Percentiles rank a stretch among this genome's conserved stretches.
phyloP scores from a whole-genome alignment of 2,329 filamentous ascomycete species.

The Penicillium sp. region DNA sequence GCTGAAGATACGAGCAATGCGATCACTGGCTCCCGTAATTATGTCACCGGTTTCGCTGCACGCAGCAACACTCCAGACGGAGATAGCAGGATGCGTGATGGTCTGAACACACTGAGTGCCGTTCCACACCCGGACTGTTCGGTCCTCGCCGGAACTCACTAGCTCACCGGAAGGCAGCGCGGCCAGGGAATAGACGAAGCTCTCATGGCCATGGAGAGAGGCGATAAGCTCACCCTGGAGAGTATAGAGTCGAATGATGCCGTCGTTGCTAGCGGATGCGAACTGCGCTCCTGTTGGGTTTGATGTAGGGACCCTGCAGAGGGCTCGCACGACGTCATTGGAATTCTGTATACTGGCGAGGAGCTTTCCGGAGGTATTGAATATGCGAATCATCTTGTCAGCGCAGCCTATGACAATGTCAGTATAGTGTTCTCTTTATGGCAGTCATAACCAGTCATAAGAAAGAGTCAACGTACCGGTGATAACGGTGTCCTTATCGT shows the following conservation, averaged over 20 bases:
- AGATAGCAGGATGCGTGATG: constrained; percentile 94
- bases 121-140: constrained; percentile 87
- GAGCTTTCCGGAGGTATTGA: constrained; percentile 60
- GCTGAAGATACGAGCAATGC: constrained; percentile 77
- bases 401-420: constrained; percentile 60
- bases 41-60: constrained; percentile 82
- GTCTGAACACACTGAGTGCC: constrained; percentile 81
- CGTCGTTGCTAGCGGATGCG: constrained; percentile 90
- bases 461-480: constrained; percentile 50
- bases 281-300: constrained; percentile 85
- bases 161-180: constrained; percentile 77
- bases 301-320: constrained; percentile 69
- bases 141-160: constrained; percentile 86
- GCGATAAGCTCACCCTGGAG: constrained; percentile 69
- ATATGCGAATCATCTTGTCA: constrained; percentile 83
- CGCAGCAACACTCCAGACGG: constrained; percentile 87
- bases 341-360: constrained; percentile 63
- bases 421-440: constrained; percentile 5
- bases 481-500: constrained; percentile 72
- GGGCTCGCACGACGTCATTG: constrained; percentile 78
- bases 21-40: constrained; percentile 87
- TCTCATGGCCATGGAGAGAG: constrained; percentile 81
- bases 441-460: too few species aligned
- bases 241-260: constrained; percentile 80
- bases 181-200: constrained; percentile 85